Conservation (phyloP, 345 rosid genomes). For the Eutrema japonicum region DNA sequence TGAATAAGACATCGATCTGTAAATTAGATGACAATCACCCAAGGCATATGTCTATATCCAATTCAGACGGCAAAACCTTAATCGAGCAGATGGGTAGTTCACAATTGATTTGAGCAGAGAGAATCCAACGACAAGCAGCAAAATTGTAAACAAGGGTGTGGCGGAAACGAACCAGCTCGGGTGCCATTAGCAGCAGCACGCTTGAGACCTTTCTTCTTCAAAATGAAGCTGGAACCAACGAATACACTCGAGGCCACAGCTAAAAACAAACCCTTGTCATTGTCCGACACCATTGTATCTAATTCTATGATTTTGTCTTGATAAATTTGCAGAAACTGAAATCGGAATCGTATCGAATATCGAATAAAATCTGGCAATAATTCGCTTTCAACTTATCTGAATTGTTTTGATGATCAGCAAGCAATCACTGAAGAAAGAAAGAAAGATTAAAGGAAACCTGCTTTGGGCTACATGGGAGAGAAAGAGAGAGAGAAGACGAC, state of each 20-base stretch:
- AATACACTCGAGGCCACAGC: constrained; percentile 80
- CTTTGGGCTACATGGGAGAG: neutral
- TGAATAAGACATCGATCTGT: neutral
- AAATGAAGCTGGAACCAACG: constrained; percentile 86
- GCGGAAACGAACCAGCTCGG: constrained; percentile 65
- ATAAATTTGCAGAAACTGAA: neutral
- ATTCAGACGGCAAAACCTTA: no score
- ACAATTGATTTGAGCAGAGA: neutral
- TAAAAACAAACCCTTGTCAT: constrained; percentile 70
- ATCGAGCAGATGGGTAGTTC: neutral
- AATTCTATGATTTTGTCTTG: neutral
- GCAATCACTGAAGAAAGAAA: no score
- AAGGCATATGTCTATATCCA: no score
- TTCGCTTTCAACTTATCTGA: neutral
- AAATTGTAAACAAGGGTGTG: no score
- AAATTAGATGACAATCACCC: neutral
- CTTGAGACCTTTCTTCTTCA: constrained; percentile 96
- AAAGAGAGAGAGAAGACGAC: neutral
- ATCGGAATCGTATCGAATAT: no score
- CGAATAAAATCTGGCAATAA: no score
- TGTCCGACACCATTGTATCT: constrained; percentile 54
- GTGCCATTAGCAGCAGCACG: constrained; percentile 82
- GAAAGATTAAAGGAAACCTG: neutral
- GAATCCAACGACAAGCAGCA: neutral
- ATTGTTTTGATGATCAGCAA: neutral